Conservation (phyloP, 2,329 filamentous ascomycete species). For the Metarhizium album region DNA sequence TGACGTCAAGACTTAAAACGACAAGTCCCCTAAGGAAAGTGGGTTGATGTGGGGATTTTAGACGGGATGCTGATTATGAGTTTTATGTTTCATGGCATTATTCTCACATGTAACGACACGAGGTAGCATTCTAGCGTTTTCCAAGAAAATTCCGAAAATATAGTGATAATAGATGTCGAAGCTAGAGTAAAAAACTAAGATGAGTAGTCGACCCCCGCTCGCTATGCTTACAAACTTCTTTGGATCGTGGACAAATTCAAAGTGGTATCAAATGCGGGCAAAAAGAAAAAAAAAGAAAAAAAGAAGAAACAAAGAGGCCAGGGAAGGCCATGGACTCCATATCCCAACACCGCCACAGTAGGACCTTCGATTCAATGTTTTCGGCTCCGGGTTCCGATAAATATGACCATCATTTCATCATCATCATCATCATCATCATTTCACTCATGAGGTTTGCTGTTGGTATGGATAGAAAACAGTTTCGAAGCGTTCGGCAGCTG, state of each 20-base stretch:
- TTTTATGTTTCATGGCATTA: neutral
- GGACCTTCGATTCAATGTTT: neutral
- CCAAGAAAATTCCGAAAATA: neutral
- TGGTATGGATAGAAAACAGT: conserved; percentile 25
- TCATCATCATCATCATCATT: neutral
- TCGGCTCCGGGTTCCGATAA: neutral
- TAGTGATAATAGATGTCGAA: neutral
- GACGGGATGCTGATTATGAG: neutral
- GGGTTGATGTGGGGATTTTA: too few species aligned
- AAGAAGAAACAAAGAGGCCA: neutral
- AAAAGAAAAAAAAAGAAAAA: neutral
- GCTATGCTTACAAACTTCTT: neutral
- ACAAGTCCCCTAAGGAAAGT: too few species aligned
- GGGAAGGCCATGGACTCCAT: neutral
- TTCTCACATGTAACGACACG: neutral
- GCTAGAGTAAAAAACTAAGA: neutral
- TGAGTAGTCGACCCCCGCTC: neutral
- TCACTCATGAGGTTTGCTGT: neutral
- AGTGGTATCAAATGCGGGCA: neutral
- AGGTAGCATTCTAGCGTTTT: conserved; percentile 1
- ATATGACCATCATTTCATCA: neutral
- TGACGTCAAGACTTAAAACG: conserved; percentile 89
- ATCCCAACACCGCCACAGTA: neutral
- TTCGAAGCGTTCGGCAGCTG: conserved; percentile 28
- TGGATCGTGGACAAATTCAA: neutral